Percentiles rank a stretch among this genome's conserved stretches.
phyloP scores from a whole-genome alignment of 2,329 filamentous ascomycete species.

The Corinectria fuckeliana region DNA sequence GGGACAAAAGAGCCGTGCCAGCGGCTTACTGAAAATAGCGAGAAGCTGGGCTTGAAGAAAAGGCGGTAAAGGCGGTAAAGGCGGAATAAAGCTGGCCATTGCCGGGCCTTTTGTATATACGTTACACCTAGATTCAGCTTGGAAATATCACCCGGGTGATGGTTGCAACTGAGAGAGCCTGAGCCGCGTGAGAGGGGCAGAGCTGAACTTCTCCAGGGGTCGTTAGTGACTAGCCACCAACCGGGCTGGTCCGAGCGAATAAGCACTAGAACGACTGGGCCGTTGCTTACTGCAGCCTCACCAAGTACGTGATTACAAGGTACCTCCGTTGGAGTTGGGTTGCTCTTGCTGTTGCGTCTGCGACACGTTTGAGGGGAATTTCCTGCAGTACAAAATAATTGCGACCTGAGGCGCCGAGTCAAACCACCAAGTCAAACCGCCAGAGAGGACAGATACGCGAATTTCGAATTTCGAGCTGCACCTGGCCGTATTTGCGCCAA shows the following conservation, averaged over 20 bases:
- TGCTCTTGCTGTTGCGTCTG: background rate
- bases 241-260: background rate
- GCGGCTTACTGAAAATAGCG: background rate
- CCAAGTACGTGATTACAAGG: background rate
- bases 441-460: background rate
- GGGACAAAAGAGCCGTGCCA: background rate
- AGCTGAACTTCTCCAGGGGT: background rate
- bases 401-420: too few relatives aligned
- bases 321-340: background rate
- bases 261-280: background rate
- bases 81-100: background rate
- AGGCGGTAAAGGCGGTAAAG: too few relatives aligned
- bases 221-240: background rate
- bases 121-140: background rate
- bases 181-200: background rate
- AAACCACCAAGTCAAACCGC: background rate
- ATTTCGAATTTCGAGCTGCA: background rate
- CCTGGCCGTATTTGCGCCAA: too few relatives aligned
- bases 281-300: background rate
- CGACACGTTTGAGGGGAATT: background rate
- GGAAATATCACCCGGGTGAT: background rate
- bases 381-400: background rate
- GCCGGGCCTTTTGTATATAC: slow-evolving; percentile 23
- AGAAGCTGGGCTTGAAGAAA: background rate
- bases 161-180: background rate